Conservation (phyloP, 2,329 filamentous ascomycete species). For the Penicillium oxalicum region DNA sequence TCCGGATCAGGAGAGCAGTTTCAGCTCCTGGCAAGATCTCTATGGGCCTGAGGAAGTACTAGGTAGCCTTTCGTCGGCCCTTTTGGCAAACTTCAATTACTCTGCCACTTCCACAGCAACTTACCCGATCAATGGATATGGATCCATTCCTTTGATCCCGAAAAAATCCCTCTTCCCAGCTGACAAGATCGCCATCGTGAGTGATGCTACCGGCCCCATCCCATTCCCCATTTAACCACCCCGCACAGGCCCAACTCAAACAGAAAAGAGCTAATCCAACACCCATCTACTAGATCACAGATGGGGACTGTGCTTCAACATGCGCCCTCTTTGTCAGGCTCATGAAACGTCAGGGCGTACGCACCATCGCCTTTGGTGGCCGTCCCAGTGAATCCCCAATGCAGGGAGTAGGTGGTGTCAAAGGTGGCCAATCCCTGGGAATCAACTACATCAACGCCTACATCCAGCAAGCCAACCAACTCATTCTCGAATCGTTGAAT, state of each 20-base stretch:
- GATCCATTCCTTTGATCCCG: conserved; percentile 14
- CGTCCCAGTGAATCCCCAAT: conserved; percentile 51
- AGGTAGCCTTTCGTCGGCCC: conserved; percentile 16
- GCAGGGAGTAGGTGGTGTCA: conserved; percentile 61
- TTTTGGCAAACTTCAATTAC: conserved; percentile 25
- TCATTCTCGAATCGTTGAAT: conserved; percentile 10
- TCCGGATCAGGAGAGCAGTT: conserved; percentile 29
- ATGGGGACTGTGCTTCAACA: conserved; percentile 56
- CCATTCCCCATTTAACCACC: neutral
- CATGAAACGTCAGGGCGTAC: conserved; percentile 50
- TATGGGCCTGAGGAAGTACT: conserved; percentile 33
- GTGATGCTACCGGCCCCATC: neutral
- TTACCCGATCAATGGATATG: conserved; percentile 24
- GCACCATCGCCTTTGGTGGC: conserved; percentile 56
- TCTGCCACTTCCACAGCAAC: conserved; percentile 14
- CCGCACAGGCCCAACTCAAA: no score
- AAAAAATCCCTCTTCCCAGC: conserved; percentile 24
- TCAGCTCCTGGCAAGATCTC: conserved; percentile 40
- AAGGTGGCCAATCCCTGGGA: conserved; percentile 42
- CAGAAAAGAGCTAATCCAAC: neutral
- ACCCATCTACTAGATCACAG: conserved; percentile 36
- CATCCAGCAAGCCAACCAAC: conserved; percentile 13
- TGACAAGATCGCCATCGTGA: conserved; percentile 31
- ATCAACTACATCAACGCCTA: conserved; percentile 25
- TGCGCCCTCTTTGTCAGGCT: conserved; percentile 55